Conservation (phyloP, 345 rosid species). For the Lenwebbia sp. region DNA sequence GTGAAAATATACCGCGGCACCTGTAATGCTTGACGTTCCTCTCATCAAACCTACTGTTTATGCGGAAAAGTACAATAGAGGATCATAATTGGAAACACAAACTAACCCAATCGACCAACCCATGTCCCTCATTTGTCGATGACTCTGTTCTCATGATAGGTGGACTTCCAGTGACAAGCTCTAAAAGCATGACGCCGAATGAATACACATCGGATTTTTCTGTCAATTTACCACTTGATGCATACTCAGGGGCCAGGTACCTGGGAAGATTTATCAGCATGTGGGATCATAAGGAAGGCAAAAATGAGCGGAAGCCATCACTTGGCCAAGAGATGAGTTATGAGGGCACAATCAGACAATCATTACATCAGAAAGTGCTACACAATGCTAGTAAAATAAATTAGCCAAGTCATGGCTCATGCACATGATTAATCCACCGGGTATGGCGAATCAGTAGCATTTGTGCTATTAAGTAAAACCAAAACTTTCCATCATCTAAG, state of each 20-base stretch:
- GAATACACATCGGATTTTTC: constrained; percentile 82
- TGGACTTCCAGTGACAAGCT: constrained; percentile 61
- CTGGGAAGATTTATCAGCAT: constrained; percentile 12
- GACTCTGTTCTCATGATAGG: constrained; percentile 36
- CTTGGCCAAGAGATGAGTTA: not conserved
- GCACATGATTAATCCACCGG: not conserved
- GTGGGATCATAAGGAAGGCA: not conserved
- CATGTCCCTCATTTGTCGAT: constrained; percentile 35
- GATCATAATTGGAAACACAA: not conserved
- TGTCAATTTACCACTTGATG: constrained; percentile 63
- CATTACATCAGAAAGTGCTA: not conserved
- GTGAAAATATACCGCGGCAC: not conserved
- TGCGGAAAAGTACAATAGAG: not conserved
- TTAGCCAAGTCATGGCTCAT: not conserved
- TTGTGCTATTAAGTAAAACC: not conserved
- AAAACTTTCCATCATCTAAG: not conserved
- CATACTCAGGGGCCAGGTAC: constrained; percentile 84
- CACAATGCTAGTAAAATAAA: not conserved
- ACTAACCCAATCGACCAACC: constrained; percentile 73
- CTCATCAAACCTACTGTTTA: not conserved
- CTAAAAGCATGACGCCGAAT: constrained; percentile 65
- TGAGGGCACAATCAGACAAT: not conserved
- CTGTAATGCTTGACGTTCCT: not conserved
- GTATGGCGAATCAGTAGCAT: not conserved
- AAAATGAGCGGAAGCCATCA: not conserved